A percentile compares a stretch with the other conserved stretches of the same genome.
These are phyloP conservation scores for Parafenestella ontariensis DNA, from an alignment of 2,329 filamentous ascomycete genomes.

Conservation along the genomic window DNA sequence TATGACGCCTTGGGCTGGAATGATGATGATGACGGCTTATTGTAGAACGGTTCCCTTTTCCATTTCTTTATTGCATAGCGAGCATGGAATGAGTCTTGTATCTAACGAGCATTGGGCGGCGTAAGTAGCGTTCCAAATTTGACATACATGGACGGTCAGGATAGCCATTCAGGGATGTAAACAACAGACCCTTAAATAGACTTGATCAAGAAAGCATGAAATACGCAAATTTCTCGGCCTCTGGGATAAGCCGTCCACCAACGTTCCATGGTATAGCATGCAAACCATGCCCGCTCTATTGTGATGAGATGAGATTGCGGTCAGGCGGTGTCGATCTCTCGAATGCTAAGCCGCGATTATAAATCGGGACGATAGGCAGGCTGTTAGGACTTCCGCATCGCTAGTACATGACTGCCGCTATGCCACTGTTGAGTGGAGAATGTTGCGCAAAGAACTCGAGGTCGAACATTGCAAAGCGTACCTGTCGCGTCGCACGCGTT, in stretches of 20 bases:
- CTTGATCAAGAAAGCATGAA: slow-evolving; percentile 1
- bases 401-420: not conserved
- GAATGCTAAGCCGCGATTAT: not conserved
- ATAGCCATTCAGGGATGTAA: not conserved
- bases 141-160: slow-evolving; percentile 1
- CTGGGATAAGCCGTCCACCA: not conserved
- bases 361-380: not conserved
- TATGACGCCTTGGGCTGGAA: slow-evolving; percentile 57
- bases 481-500: slow-evolving; percentile 1
- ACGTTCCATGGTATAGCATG: slow-evolving; percentile 4
- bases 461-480: not conserved
- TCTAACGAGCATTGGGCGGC: slow-evolving; percentile 27
- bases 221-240: not conserved
- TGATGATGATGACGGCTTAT: slow-evolving; percentile 47
- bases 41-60: slow-evolving; percentile 13
- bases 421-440: not conserved
- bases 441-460: not conserved
- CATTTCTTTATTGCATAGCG: slow-evolving; percentile 42
- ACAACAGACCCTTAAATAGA: slow-evolving; percentile 1
- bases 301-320: slow-evolving; percentile 1
- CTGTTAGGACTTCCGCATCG: not conserved
- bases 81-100: slow-evolving; percentile 24
- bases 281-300: not conserved
- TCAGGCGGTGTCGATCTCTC: not conserved
- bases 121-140: slow-evolving; percentile 9